phyloP scores from a whole-genome alignment of 108 stramenopile genomes.

The Discostella stelligeroides region DNA sequence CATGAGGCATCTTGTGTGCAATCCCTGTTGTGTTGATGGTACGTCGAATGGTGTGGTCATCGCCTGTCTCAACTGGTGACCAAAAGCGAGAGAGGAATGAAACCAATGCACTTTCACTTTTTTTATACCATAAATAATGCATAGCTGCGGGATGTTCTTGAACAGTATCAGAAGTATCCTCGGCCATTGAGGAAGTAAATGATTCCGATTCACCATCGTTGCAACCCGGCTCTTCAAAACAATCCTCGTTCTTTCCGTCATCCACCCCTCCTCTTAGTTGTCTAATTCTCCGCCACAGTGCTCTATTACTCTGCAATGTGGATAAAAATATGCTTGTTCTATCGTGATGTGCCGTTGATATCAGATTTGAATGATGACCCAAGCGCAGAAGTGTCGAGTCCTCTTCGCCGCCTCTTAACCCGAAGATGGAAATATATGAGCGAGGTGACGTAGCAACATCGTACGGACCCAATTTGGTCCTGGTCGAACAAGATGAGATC shows the following conservation, averaged over 20 bases:
- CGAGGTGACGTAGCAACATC: background rate
- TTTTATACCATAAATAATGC: background rate
- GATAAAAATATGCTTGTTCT: background rate
- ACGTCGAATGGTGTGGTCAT: background rate
- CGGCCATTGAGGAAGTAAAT: background rate
- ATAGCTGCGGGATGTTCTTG: background rate
- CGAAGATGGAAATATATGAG: background rate
- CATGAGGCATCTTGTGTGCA: conserved; percentile 30
- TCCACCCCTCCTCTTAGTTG: background rate
- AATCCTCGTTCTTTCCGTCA: background rate
- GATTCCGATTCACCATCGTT: conserved; percentile 5
- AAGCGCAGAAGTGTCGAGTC: background rate
- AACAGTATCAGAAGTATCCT: background rate
- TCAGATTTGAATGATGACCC: no score
- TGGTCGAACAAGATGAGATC: background rate
- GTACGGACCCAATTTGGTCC: background rate
- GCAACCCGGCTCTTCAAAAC: conserved; percentile 12
- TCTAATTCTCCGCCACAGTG: background rate
- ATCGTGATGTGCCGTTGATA: background rate
- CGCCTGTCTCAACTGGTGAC: background rate
- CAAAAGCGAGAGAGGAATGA: background rate
- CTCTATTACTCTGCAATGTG: background rate
- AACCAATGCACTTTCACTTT: background rate
- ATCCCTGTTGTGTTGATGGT: background rate
- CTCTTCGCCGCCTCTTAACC: background rate